Percentiles rank a stretch among this genome's conserved stretches.
Evolutionary conservation across 805 yeast species (phyloP).

Genomic region (Lachancea thermotolerans): DNA sequence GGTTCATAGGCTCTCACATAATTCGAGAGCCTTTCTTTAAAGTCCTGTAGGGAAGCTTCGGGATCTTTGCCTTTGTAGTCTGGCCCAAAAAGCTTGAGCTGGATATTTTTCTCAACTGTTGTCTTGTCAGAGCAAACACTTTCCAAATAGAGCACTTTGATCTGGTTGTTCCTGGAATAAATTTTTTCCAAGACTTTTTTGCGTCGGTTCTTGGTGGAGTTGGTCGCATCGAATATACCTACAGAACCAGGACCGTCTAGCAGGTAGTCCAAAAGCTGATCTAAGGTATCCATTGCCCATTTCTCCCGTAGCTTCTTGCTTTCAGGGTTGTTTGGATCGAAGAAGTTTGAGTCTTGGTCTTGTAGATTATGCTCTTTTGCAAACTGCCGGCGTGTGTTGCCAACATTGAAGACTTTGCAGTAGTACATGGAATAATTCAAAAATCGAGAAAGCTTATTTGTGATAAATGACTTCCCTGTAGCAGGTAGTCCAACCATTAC

Average conservation of each 20-base stretch:
- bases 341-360: conserved; percentile 77
- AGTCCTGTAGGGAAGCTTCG: conserved; percentile 69
- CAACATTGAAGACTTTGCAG: conserved; percentile 88
- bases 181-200: conserved; percentile 50
- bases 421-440: conserved; percentile 92
- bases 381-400: conserved; percentile 83
- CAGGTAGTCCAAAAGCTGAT: conserved; percentile 73
- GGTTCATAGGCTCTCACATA: conserved; percentile 89
- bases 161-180: conserved; percentile 47
- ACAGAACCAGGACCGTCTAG: conserved; percentile 80
- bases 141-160: conserved; percentile 80
- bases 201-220: conserved; percentile 63
- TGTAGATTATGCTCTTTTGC: conserved; percentile 30
- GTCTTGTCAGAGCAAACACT: conserved; percentile 77
- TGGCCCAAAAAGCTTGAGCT: conserved; percentile 85
- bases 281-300: conserved; percentile 95
- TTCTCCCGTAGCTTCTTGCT: conserved; percentile 68
- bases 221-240: conserved; percentile 86
- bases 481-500: conserved; percentile 94
- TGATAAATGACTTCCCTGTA: conserved; percentile 88
- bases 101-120: conserved; percentile 75
- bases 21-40: conserved; percentile 69
- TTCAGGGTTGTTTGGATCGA: conserved; percentile 67
- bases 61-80: conserved; percentile 86
- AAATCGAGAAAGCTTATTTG: conserved; percentile 84